Conservation (phyloP, 768 basidiomycete species). For the Tulasnella calospora region DNA sequence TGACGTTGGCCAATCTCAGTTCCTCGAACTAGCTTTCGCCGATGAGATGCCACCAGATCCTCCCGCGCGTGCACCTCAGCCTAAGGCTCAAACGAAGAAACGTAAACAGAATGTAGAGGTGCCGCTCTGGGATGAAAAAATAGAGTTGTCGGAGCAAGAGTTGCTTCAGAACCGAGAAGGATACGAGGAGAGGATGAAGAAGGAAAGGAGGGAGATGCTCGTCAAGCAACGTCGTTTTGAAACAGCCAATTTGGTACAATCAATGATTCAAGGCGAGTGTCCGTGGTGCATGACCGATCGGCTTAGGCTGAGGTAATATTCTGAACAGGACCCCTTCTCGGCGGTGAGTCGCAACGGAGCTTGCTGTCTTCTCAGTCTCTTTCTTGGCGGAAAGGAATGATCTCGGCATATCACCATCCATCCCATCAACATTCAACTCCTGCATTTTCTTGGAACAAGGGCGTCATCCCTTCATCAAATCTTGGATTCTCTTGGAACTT, state of each 20-base stretch:
- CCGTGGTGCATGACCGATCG: conserved; percentile 44
- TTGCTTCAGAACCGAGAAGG: conserved; percentile 64
- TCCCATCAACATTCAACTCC: neutral
- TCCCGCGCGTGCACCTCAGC: neutral
- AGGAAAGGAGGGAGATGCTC: conserved; percentile 48
- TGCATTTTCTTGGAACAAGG: neutral
- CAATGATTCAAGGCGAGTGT: conserved; percentile 46
- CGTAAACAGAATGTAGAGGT: conserved; percentile 42
- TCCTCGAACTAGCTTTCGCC: neutral
- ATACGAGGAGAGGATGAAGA: conserved; percentile 60
- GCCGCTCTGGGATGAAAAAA: conserved; percentile 63
- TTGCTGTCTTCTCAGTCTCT: neutral
- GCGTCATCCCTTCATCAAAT: neutral
- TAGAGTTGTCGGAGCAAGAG: conserved; percentile 78
- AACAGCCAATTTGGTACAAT: conserved; percentile 50
- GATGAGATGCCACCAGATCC: neutral
- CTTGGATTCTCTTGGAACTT: neutral
- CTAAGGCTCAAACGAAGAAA: conserved; percentile 36
- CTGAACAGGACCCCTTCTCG: conserved; percentile 13
- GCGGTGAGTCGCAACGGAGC: neutral
- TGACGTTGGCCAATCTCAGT: neutral
- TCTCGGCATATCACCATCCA: neutral
- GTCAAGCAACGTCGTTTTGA: conserved; percentile 56
- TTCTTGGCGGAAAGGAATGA: neutral
- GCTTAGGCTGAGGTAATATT: conserved; percentile 30